Conservation (phyloP, 371 early-diverging fungal genomes). For the Phascolomyces articulosus region DNA sequence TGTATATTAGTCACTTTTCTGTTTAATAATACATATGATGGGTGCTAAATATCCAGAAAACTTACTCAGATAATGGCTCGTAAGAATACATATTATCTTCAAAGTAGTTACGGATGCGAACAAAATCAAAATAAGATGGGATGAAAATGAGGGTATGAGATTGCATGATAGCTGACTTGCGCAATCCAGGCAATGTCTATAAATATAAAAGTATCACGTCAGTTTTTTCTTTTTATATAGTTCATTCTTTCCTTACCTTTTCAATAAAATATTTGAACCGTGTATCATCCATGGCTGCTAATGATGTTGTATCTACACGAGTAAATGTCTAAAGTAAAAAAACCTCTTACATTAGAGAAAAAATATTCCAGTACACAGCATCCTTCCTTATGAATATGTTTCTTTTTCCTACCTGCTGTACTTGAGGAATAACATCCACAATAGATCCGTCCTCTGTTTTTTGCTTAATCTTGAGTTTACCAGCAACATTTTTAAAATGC, state of each 20-base stretch:
- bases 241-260: slow-evolving; percentile 50
- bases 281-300: slow-evolving; percentile 74
- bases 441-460: slow-evolving; percentile 69
- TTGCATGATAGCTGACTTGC: slow-evolving; percentile 63
- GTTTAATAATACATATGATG: background rate
- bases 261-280: slow-evolving; percentile 89
- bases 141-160: slow-evolving; percentile 86
- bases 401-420: slow-evolving; percentile 64
- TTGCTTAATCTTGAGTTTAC: slow-evolving; percentile 74
- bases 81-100: slow-evolving; percentile 76
- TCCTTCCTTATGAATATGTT: too few species aligned
- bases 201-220: background rate
- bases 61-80: slow-evolving; percentile 80
- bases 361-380: too few species aligned
- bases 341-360: background rate
- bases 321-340: slow-evolving; percentile 54
- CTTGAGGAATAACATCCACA: slow-evolving; percentile 74
- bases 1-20: too few species aligned
- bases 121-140: slow-evolving; percentile 97
- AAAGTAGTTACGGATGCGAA: slow-evolving; percentile 87
- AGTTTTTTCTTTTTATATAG: too few species aligned
- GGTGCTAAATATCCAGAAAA: slow-evolving; percentile 8
- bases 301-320: slow-evolving; percentile 62
- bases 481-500: slow-evolving; percentile 74
- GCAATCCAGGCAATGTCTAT: slow-evolving; percentile 59